Base-by-base conservation (phyloP, 2,329 filamentous ascomycete species). In the Nemania abortiva region DNA sequence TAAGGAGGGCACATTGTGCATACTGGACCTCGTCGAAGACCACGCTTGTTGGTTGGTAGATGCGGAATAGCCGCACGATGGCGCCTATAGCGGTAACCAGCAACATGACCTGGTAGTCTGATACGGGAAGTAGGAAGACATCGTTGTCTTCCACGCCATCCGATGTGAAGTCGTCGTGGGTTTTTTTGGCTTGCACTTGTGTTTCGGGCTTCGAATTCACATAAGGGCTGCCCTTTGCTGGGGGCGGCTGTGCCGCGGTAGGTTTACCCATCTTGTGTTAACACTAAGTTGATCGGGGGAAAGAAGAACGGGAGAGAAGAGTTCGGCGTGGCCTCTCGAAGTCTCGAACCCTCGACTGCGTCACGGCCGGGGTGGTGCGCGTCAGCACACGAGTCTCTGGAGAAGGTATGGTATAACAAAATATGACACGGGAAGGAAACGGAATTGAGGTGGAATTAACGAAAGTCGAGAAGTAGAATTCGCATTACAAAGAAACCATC, bases 1-100 rank as follows among this genome's bases (percentile, higher is more conserved):
- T 39, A 20, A 39, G 37, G 54, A 7, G 6, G 58, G 49, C 27
- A 58, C 63, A 65, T 65, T 27, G 67, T 56, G 90, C 94, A 81
- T 89, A 97, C 94, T 99, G 96, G 81, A 99, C 96, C 85, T 99
- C 96, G 82, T 99, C 96, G 81, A 99, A 99, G 74, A 99, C 96
- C 70, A 99, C 96, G 77, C 95, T 98, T 77, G 90, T 92, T 65
- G 96, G 96, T 81, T 98, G 94, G 81, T 97, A 98, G 83, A 99
- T 98, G 78, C 94, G 91, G 86, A 97, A 99, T 72, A 98, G 84
- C 73, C 96, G 92, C 73, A 99, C 93, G 73, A 91, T 84, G 64
- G 91, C 87, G 59, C 92, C 93, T 72, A 98, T 76, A 20, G 94
- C 74, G 60, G 94, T 97, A 74, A 98, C 82, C 59, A 87, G 82